These are phyloP conservation scores for Amanita inopinata DNA, from an alignment of 768 basidiomycete species.

Conservation along the genomic window DNA sequence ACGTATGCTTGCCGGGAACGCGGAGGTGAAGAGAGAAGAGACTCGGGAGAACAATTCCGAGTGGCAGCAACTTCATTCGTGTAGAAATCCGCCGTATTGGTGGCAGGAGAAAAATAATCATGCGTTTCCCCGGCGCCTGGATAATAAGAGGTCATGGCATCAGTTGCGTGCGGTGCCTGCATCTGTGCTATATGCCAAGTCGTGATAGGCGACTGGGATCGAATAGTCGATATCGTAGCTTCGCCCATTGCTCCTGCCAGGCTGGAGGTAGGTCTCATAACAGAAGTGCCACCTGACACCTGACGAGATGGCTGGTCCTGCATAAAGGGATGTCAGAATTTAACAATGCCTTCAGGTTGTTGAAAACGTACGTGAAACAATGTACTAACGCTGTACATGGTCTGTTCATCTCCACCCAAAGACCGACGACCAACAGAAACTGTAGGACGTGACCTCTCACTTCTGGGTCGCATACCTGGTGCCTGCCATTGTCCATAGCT, in stretches of 20 bases:
- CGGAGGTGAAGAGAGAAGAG: conserved; percentile 25
- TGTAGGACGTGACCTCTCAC: conserved; percentile 19
- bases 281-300: conserved; percentile 19
- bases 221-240: conserved; percentile 19
- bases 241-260: conserved; percentile 61
- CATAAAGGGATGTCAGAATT: conserved; percentile 1
- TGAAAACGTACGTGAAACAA: conserved; percentile 23
- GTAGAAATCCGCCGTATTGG: neutral
- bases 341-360: no score
- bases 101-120: neutral
- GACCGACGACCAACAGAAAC: conserved; percentile 25
- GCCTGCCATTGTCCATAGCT: conserved; percentile 24
- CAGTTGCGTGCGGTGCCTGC: neutral
- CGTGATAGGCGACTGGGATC: neutral
- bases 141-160: conserved; percentile 2
- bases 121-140: neutral
- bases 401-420: conserved; percentile 29
- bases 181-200: neutral
- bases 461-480: conserved; percentile 20
- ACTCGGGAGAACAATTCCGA: conserved; percentile 32
- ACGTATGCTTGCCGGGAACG: conserved; percentile 14
- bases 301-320: conserved; percentile 1
- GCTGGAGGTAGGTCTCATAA: conserved; percentile 36
- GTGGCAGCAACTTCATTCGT: neutral
- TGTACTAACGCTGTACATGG: conserved; percentile 22